Percentiles rank a stretch among this genome's conserved stretches.
Conservation (phyloP, 208 protist species). For the Leishmania tropica region DNA sequence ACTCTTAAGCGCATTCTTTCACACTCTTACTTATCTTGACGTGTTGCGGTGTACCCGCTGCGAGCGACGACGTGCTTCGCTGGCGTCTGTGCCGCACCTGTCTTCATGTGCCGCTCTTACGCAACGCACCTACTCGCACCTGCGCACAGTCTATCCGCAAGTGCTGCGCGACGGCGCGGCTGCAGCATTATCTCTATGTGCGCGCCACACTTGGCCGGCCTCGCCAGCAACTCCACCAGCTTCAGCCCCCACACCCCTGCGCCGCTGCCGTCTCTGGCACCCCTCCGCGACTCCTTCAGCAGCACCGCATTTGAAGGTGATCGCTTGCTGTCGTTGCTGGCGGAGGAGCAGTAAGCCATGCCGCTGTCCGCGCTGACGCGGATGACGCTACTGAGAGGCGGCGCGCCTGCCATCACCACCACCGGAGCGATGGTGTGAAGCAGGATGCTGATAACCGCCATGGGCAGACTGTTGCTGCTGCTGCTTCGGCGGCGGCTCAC, state of each 20-base stretch:
- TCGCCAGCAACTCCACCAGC: not conserved
- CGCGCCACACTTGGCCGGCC: not conserved
- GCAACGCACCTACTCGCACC: not conserved
- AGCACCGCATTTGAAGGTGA: not conserved
- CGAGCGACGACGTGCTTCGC: not conserved
- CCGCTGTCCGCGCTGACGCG: not conserved
- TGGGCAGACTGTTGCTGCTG: not conserved
- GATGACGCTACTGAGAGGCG: not conserved
- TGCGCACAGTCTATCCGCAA: not conserved
- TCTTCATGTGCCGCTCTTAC: not conserved
- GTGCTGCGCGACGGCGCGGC: not conserved
- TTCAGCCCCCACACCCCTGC: not conserved
- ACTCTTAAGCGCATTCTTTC: not conserved
- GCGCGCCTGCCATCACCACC: not conserved
- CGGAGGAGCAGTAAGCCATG: not conserved
- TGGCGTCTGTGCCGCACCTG: not conserved
- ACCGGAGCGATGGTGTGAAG: not conserved
- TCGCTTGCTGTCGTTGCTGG: not conserved
- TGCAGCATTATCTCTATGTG: not conserved
- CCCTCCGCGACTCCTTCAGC: not conserved
- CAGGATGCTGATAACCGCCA: not conserved
- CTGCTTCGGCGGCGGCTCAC: not conserved
- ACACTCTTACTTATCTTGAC: not conserved
- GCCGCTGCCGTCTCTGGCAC: not conserved
- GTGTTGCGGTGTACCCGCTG: not conserved